phyloP scores from a whole-genome alignment of 306 rosid species.

The Gleditsia sinensis region DNA sequence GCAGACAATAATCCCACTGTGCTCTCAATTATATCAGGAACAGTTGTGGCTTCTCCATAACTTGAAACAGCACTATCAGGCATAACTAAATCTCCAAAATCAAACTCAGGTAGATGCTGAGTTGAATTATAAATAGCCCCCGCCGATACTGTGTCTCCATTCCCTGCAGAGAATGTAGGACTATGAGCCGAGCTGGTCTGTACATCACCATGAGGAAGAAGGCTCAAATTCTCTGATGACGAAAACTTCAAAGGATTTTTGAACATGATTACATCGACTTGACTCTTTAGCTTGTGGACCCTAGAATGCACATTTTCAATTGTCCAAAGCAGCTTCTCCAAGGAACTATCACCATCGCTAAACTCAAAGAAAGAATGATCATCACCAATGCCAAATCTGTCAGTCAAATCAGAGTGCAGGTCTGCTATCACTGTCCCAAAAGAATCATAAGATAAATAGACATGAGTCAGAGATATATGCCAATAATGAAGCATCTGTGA shows the following conservation, averaged over 20 bases:
- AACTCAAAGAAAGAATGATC: conserved; percentile 55
- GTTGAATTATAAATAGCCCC: conserved; percentile 56
- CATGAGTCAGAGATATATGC: conserved; percentile 19
- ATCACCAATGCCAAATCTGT: conserved; percentile 46
- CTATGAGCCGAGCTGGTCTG: conserved; percentile 79
- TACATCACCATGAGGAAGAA: conserved; percentile 63
- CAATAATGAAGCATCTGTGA: conserved; percentile 21
- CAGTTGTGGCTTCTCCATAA: conserved; percentile 62
- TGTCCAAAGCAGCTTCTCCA: conserved; percentile 74
- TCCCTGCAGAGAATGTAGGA: conserved; percentile 69
- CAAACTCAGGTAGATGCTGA: conserved; percentile 57
- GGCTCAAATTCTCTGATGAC: conserved; percentile 75
- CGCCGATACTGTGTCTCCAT: conserved; percentile 62
- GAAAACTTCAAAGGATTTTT: conserved; percentile 68
- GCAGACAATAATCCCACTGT: conserved; percentile 72
- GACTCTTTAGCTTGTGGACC: conserved; percentile 74
- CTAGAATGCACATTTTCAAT: conserved; percentile 67
- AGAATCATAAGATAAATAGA: conserved; percentile 18
- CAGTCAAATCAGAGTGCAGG: conserved; percentile 46
- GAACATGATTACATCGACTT: conserved; percentile 55
- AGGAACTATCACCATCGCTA: conserved; percentile 49
- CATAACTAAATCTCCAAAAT: conserved; percentile 62
- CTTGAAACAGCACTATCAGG: conserved; percentile 77
- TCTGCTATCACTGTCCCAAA: conserved; percentile 53
- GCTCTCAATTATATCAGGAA: conserved; percentile 90